Evolutionary conservation across 495 filamentous ascomycete species (phyloP), one percentile per base, ranked within the genome.

Genomic region (Aspergillus ellipticus): DNA sequence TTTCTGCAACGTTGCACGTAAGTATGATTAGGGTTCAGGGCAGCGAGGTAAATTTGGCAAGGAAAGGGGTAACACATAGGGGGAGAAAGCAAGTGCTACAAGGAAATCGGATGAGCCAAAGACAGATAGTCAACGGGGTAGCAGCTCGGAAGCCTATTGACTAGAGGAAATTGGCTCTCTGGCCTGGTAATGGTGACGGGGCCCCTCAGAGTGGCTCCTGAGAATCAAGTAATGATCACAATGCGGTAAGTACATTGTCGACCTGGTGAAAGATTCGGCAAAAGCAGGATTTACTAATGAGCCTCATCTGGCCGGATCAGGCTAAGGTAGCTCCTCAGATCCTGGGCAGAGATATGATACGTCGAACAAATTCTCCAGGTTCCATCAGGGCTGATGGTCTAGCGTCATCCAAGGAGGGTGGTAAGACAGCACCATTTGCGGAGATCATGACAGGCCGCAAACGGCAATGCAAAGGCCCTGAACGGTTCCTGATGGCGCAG

Each of bases 1-100:
- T 7, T 20, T 22, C 50, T 61, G 58, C 45, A 61, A 57, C 53
- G 45, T 61, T 54, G 42, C 43, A 59, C 33, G 31, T 28, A 48
- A 50, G 51, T 17, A 13, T 9, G 26, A 13, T 33, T 24, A 46
- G 47, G 28, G 16, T 16, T 48, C 45, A 48, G 45, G 45, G 45
- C 45, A 28, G 24, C 15, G 22, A 37, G 29, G 13, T 21, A 41
- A 39, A 21, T 22, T 15, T 11, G 39, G 33, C 19, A 41, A 22
- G n/a, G 17, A 16, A 8, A 11, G 22, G 7, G 21, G 9, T 7
- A 20, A 8, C 13, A 8, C 16, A 54, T 20, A 33, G 21, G 28
- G 37, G 19, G 7, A 53, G 31, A 42, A 47, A 47, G 16, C 16
- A 37, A 47, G 1, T 3, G 5, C 5, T n/a, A 28, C 11, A 48